Conservation (phyloP, 2,329 filamentous ascomycete genomes). For the Phoma herbarum region DNA sequence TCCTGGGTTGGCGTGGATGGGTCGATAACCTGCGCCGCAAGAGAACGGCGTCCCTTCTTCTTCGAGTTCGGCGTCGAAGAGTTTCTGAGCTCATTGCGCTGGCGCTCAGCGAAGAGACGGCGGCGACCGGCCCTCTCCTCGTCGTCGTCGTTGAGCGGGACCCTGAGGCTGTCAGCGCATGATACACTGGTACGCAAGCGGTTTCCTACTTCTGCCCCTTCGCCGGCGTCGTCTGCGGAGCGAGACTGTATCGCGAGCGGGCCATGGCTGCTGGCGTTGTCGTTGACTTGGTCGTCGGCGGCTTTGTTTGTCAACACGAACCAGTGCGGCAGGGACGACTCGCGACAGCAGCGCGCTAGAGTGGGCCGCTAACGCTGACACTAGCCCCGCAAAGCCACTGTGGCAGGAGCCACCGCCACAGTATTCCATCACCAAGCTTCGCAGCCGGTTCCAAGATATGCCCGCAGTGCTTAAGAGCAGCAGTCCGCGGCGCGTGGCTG, state of each 20-base stretch:
- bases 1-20: slow-evolving; percentile 59
- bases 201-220: slow-evolving; percentile 10
- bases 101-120: slow-evolving; percentile 67
- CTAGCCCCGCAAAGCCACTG: neutral
- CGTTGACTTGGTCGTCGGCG: slow-evolving; percentile 23
- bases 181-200: neutral
- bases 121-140: slow-evolving; percentile 90
- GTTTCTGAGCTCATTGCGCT: slow-evolving; percentile 90
- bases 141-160: slow-evolving; percentile 94
- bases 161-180: slow-evolving; percentile 61
- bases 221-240: slow-evolving; percentile 11
- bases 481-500: slow-evolving; percentile 7
- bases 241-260: slow-evolving; percentile 58
- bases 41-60: slow-evolving; percentile 62
- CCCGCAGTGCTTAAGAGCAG: slow-evolving; percentile 6
- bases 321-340: slow-evolving; percentile 11
- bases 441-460: slow-evolving; percentile 19
- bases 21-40: slow-evolving; percentile 58
- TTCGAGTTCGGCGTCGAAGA: slow-evolving; percentile 69
- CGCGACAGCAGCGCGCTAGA: slow-evolving; percentile 5
- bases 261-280: slow-evolving; percentile 56
- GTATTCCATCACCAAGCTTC: slow-evolving; percentile 8
- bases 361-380: neutral
- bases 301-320: slow-evolving; percentile 38
- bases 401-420: neutral